Evolutionary conservation across 345 rosid genomes (phyloP).

Genomic region (Syzygium oleosum): DNA sequence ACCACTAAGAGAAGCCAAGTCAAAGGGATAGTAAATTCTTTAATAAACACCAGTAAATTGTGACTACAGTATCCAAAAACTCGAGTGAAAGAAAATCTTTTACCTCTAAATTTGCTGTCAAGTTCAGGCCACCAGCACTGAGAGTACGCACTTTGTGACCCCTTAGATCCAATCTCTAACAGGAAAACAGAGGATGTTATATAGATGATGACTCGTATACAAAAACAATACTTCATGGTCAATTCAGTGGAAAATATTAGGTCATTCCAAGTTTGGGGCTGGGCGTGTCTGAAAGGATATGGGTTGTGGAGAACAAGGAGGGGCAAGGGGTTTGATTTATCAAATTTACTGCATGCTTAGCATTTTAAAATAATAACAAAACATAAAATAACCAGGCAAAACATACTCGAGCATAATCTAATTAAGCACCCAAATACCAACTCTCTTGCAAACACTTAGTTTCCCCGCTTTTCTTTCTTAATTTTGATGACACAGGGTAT

Average conservation of each 20-base stretch:
- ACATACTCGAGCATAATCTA: not conserved
- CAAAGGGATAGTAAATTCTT: not conserved
- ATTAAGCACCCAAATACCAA: not conserved
- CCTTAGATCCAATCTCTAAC: constrained; percentile 91
- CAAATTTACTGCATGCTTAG: not conserved
- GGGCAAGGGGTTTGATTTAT: not conserved
- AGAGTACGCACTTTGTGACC: constrained; percentile 88
- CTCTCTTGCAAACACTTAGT: not conserved
- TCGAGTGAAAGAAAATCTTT: not conserved
- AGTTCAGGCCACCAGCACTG: constrained; percentile 65
- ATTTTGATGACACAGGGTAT: not conserved
- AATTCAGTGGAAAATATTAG: not conserved
- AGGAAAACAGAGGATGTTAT: constrained; percentile 8
- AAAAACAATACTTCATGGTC: not conserved
- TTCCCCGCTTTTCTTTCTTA: not conserved
- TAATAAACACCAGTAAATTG: not conserved
- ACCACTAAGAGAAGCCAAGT: not conserved
- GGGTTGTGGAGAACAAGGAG: not conserved
- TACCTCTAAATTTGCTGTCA: constrained; percentile 91
- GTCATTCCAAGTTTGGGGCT: not conserved
- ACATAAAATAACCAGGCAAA: not conserved
- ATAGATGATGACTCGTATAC: not conserved
- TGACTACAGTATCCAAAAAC: not conserved
- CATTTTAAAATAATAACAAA: not conserved
- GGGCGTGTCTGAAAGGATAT: not conserved